phyloP scores from a whole-genome alignment of 2,329 filamentous ascomycete genomes.

The Colletotrichum eleusines region DNA sequence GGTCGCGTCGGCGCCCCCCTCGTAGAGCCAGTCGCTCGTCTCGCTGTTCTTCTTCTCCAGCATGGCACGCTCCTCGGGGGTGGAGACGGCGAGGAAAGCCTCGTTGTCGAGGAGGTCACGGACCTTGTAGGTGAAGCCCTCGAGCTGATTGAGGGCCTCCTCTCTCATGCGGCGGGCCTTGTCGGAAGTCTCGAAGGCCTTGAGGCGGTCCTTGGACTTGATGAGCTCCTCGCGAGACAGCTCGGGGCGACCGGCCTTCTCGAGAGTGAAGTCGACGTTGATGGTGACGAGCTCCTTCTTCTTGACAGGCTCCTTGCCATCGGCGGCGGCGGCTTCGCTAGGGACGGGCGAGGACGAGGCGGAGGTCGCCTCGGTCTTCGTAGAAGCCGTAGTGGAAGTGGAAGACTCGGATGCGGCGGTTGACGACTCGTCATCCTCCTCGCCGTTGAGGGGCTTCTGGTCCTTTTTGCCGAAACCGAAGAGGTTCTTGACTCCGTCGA shows the following conservation, averaged over 20 bases:
- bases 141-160: constrained; percentile 92
- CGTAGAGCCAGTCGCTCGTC: constrained; percentile 91
- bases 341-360: constrained; percentile 56
- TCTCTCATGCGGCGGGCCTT: constrained; percentile 80
- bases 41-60: constrained; percentile 77
- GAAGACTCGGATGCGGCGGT: constrained; percentile 57
- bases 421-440: constrained; percentile 56
- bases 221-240: constrained; percentile 63
- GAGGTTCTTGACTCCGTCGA: constrained; percentile 95
- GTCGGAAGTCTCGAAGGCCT: constrained; percentile 89
- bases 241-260: constrained; percentile 63
- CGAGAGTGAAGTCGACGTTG: constrained; percentile 62
- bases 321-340: constrained; percentile 60
- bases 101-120: constrained; percentile 85
- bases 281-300: constrained; percentile 71
- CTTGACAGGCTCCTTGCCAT: constrained; percentile 65
- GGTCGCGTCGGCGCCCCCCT: constrained; percentile 81
- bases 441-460: constrained; percentile 78
- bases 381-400: constrained; percentile 54
- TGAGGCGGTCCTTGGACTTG: constrained; percentile 76
- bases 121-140: constrained; percentile 90
- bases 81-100: constrained; percentile 79
- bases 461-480: constrained; percentile 95
- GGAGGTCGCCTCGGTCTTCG: constrained; percentile 32
- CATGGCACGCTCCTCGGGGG: constrained; percentile 72